These are phyloP conservation scores for Paramyrothecium roridum DNA, from an alignment of 2,329 filamentous ascomycete species.

Conservation along the genomic window DNA sequence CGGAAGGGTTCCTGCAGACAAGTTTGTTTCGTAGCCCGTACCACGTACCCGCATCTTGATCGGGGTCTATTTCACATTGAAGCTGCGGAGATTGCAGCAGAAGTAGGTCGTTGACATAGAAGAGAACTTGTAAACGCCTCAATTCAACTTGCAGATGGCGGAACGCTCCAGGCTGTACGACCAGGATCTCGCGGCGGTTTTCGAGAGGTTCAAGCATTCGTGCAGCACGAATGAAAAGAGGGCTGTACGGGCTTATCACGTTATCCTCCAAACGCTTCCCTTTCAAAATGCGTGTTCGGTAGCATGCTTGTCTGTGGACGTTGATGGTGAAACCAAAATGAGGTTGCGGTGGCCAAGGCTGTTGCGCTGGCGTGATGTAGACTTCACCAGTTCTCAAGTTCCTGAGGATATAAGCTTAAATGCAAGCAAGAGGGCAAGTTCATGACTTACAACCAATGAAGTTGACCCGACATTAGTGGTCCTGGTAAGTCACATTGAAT, in stretches of 20 bases:
- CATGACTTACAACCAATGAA: conserved; percentile 51
- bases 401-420: conserved; percentile 1
- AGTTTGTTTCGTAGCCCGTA: conserved; percentile 61
- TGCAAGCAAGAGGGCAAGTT: conserved; percentile 17
- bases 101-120: conserved; percentile 40
- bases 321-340: conserved; percentile 10
- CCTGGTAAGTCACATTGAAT: conserved; percentile 42
- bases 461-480: conserved; percentile 43
- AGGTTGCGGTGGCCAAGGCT: conserved; percentile 11
- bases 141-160: conserved; percentile 42
- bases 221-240: conserved; percentile 12
- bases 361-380: conserved; percentile 12
- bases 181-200: conserved; percentile 10
- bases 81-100: conserved; percentile 48
- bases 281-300: neutral
- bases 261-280: conserved; percentile 3
- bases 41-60: conserved; percentile 59
- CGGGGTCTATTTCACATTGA: conserved; percentile 44
- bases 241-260: conserved; percentile 16
- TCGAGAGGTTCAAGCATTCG: conserved; percentile 16
- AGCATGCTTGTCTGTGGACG: conserved; percentile 9
- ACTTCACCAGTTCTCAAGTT: conserved; percentile 14
- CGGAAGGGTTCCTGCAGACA: conserved; percentile 46
- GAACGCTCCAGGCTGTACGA: conserved; percentile 12
- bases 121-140: conserved; percentile 48